Evolutionary conservation across 257 asterid genomes (phyloP).

Genomic region (Hygrophila difformis): DNA sequence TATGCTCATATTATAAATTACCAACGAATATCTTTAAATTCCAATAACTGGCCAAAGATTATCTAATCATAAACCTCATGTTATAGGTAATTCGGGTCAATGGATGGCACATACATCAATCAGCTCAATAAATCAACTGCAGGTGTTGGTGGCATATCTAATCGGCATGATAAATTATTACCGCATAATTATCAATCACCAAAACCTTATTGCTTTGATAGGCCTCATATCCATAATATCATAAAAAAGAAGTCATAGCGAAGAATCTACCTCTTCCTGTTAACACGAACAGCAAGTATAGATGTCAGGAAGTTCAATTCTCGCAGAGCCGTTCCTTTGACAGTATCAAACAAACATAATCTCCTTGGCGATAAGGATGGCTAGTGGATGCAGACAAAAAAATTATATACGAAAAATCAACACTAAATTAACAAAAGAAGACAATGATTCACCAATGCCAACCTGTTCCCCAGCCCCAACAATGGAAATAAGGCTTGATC

Average conservation of each 20-base stretch:
- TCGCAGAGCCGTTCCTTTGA: constrained; percentile 60
- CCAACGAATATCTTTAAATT: too few relatives aligned
- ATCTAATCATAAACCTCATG: too few relatives aligned
- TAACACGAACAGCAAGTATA: constrained; percentile 71
- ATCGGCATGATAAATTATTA: too few relatives aligned
- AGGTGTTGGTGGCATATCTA: too few relatives aligned
- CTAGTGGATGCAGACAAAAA: constrained; percentile 34
- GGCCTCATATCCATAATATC: constrained; percentile 3
- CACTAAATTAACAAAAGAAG: not conserved
- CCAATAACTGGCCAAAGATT: too few relatives aligned
- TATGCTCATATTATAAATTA: too few relatives aligned
- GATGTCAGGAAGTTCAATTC: constrained; percentile 88
- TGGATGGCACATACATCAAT: too few relatives aligned
- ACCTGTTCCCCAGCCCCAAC: constrained; percentile 99
- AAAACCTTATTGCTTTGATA: constrained; percentile 2
- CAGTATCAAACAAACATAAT: constrained; percentile 67
- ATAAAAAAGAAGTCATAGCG: constrained; percentile 5
- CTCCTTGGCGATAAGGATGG: constrained; percentile 88
- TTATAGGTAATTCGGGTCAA: too few relatives aligned
- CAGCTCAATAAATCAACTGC: too few relatives aligned
- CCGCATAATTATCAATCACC: not conserved
- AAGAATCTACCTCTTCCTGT: constrained; percentile 51
- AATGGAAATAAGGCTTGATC: constrained; percentile 73
- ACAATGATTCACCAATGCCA: constrained; percentile 10
- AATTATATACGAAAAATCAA: constrained; percentile 2